Evolutionary conservation across 73 alveolate genomes (phyloP), one percentile per base, ranked within the genome.

Genomic region (Blepharisma stoltei): DNA sequence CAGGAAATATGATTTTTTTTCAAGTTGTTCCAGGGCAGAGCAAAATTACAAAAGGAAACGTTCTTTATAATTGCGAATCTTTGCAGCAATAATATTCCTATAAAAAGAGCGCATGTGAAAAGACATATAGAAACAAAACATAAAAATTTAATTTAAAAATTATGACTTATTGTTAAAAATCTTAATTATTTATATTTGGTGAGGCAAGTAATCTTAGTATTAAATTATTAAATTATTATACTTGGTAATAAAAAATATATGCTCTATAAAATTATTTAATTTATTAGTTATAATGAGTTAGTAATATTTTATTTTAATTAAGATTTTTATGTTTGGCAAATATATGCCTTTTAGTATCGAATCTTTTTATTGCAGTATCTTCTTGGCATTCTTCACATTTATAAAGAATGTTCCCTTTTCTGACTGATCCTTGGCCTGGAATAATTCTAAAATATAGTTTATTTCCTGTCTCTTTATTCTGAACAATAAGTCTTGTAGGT

Each of bases 331-430:
- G 73, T 5, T 60, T 60, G 11, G 14, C 5, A 1, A 14, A 25
- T 20, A 60, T 9, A 60, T 60, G 73, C 18, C 23, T 38, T 25
- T 38, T 60, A 14, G 23, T 38, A 18, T 60, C 73, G 2, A 25
- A 14, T 20, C 73, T n/a, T 5, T 20, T 60, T 25, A 60, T 25
- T 9, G 18, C n/a, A 20, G 45, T 25, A 18, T 60, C 73, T 9
- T 60, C 73, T 60, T 14, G n/a, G 46, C 73, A 60, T 8, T 4
- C 11, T 5, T 60, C 73, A 38, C 73, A 60, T 60, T 60, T 60
- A 25, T 60, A 60, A 60, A 60, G 37, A 25, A 25, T 25, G 2
- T 14, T 14, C 23, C 23, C 23, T 60, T 60, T 60, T 11, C 23
- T 38, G 2, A 60, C 46, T 25, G 14, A 14, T 11, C 73, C 45